Evolutionary conservation across 2,329 filamentous ascomycete genomes (phyloP).

Genomic region (Aureobasidium leucospermi): DNA sequence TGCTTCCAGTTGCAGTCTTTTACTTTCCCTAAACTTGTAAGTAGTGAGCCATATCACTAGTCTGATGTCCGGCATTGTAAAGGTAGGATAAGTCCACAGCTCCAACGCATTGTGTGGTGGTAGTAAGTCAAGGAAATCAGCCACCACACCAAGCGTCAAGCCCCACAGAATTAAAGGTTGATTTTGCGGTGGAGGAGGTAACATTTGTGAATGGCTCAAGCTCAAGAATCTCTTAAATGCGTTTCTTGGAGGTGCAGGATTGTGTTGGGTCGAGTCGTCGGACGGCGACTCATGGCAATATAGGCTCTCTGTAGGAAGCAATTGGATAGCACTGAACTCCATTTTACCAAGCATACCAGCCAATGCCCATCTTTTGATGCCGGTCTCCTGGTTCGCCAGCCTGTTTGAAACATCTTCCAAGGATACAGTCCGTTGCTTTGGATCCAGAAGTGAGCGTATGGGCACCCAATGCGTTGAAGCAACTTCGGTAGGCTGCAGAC

Average conservation of each 20-base stretch:
- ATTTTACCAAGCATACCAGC: slow-evolving; percentile 56
- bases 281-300: slow-evolving; percentile 42
- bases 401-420: slow-evolving; percentile 58
- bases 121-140: slow-evolving; percentile 60
- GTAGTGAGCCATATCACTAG: slow-evolving; percentile 55
- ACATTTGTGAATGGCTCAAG: background rate
- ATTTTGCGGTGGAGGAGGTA: slow-evolving; percentile 28
- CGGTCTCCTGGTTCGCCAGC: slow-evolving; percentile 49
- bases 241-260: background rate
- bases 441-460: slow-evolving; percentile 52
- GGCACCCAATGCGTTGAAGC: slow-evolving; percentile 64
- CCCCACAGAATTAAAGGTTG: slow-evolving; percentile 59
- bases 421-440: slow-evolving; percentile 53
- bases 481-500: slow-evolving; percentile 61
- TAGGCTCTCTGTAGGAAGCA: slow-evolving; percentile 55
- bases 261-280: slow-evolving; percentile 13
- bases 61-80: slow-evolving; percentile 55
- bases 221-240: background rate
- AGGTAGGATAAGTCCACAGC: slow-evolving; percentile 62
- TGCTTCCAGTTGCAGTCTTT: slow-evolving; percentile 25
- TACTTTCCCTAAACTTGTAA: slow-evolving; percentile 48
- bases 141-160: slow-evolving; percentile 58
- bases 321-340: slow-evolving; percentile 58
- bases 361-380: slow-evolving; percentile 47
- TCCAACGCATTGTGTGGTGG: slow-evolving; percentile 56